Percentiles rank a stretch among this genome's conserved stretches.
Conservation (phyloP, 2,329 filamentous ascomycete genomes). For the Alternaria brassicae region DNA sequence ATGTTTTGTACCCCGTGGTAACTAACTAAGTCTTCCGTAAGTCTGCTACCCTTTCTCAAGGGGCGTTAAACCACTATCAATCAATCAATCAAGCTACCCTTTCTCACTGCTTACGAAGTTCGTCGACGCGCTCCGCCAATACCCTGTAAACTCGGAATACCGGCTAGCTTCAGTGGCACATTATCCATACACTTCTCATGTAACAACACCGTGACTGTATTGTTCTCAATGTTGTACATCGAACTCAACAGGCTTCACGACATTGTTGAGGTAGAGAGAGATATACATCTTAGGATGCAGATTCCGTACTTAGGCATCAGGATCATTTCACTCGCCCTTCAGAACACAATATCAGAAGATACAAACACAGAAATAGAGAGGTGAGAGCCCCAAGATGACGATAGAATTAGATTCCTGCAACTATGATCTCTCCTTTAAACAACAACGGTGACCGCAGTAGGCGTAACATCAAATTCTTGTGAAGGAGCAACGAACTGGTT, state of each 20-base stretch:
- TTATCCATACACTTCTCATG: neutral
- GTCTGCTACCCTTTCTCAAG: no score
- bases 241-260: neutral
- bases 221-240: neutral
- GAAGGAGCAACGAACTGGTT: neutral
- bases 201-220: neutral
- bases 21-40: no score
- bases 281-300: neutral
- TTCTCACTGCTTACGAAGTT: neutral
- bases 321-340: neutral
- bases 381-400: neutral
- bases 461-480: conserved; percentile 25
- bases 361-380: accelerated
- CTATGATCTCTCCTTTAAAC: neutral
- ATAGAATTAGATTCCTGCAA: neutral
- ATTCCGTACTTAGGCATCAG: neutral
- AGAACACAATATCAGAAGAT: neutral
- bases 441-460: neutral
- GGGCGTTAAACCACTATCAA: no score
- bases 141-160: neutral
- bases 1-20: conserved; percentile 62
- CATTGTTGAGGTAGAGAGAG: neutral
- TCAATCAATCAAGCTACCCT: no score
- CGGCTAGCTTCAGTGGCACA: neutral
- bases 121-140: neutral